Evolutionary conservation across 2,329 filamentous ascomycete species (phyloP).

Genomic region (Pyrenophora tritici-repentis): DNA sequence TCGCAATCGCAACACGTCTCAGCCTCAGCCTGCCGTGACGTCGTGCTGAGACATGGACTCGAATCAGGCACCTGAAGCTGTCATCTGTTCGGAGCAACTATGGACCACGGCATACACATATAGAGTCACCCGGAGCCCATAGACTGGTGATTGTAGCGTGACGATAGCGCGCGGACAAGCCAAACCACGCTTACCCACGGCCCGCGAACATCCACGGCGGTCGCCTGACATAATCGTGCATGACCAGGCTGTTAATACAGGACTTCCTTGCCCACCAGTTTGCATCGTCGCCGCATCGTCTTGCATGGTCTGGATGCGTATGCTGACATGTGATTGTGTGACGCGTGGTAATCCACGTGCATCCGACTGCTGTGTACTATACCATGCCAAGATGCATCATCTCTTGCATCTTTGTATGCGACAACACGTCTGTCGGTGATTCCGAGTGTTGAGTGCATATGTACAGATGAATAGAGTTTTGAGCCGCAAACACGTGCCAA

Average conservation of each 20-base stretch:
- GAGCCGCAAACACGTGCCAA: constrained; percentile 11
- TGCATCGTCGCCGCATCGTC: neutral
- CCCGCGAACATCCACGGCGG: constrained; percentile 22
- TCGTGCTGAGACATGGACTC: constrained; percentile 12
- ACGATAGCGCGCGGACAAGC: constrained; percentile 8
- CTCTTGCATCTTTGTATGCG: no score
- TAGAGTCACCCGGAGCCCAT: neutral
- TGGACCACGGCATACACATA: constrained; percentile 14
- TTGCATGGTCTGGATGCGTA: neutral
- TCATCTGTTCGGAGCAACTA: constrained; percentile 11
- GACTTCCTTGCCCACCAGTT: constrained; percentile 15
- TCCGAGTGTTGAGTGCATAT: no score
- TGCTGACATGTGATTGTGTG: no score
- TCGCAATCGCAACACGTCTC: constrained; percentile 10
- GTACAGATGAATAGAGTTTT: neutral
- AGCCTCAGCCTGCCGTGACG: constrained; percentile 18
- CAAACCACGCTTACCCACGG: constrained; percentile 27
- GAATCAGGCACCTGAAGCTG: constrained; percentile 3
- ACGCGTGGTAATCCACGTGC: neutral
- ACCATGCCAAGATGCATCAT: no score
- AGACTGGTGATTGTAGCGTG: constrained; percentile 11
- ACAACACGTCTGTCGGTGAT: no score
- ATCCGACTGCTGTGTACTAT: neutral
- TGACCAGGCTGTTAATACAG: constrained; percentile 1
- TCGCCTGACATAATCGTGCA: constrained; percentile 14